Base-by-base conservation (phyloP, 768 basidiomycete genomes). In the Scleroderma bovista region DNA sequence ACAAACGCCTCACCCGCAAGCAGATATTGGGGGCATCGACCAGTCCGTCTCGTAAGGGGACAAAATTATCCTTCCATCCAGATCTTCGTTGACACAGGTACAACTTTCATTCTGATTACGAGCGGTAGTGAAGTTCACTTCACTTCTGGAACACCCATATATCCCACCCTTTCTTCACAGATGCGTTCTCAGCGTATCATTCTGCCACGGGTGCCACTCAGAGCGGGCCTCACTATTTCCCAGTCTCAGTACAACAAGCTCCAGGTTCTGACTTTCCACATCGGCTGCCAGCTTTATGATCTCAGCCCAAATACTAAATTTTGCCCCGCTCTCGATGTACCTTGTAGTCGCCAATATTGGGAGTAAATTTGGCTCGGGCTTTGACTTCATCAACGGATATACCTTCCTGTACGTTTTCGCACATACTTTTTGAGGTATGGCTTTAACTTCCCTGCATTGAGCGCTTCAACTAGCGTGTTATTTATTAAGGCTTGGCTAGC, bases 21-120 rank as follows among this genome's bases (percentile, higher is more conserved):
- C 45, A 56, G 64, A 20, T 83, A 72, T 71, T 83, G 81, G 82
- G n/a, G 82, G 82, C 32, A 79, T 84, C 51, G 69, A 80, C 60
- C 74, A 83, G 64, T 70, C 71, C 50, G 69, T 83, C 52, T 69
- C 67, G 15, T 81, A 80, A 51, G 77, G 79, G 4, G 56, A 63
- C 10, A 75, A 67, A 7, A 66, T 67, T 19, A 79, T 82, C 45
- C 63, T 82, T 48, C 20, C 66, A 6, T 61, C 50, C 46, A 75
- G 73, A 34, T 75, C 78, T 34, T 84, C 51, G 77, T 83, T 39
- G 81, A 82, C 58, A 82, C 81, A 13, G 79, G 77, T 15, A 79
- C 77, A 12, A 79, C 79, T 22, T 66, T 80, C 53, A 61, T 80
- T 46, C 69, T 77, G 42, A 53, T 80, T 39, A 73, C 78, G n/a